These are phyloP conservation scores for Trichomonascus vanleenenianus DNA, from an alignment of 805 yeast genomes.

Conservation along the genomic window DNA sequence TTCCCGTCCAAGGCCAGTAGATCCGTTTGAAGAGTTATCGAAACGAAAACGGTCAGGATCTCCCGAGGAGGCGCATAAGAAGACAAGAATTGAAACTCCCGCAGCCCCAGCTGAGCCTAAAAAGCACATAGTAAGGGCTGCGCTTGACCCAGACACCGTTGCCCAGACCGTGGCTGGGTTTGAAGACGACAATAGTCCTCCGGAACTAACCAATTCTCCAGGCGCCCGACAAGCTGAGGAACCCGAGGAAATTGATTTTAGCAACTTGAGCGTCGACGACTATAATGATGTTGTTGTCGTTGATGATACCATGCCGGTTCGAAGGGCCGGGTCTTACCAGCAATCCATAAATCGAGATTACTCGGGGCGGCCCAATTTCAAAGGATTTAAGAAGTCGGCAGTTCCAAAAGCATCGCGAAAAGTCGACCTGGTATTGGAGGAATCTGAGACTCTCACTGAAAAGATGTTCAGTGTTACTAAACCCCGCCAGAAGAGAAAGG, in stretches of 20 bases:
- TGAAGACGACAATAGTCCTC: conserved; percentile 1
- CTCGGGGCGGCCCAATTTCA: conserved; percentile 16
- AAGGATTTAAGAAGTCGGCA: conserved; percentile 10
- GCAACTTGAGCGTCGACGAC: conserved; percentile 7
- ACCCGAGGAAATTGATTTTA: not conserved
- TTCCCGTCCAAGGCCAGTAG: no score
- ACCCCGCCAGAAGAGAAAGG: not conserved
- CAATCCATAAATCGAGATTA: not conserved
- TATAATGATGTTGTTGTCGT: conserved; percentile 12
- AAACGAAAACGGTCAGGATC: no score
- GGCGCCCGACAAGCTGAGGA: not conserved
- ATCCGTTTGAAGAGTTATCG: no score
- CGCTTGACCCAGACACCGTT: conserved; percentile 1
- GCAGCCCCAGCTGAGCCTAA: not conserved
- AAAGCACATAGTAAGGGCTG: not conserved
- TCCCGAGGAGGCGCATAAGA: no score
- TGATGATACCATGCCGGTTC: conserved; percentile 10
- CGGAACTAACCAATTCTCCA: not conserved
- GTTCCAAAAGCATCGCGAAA: no score
- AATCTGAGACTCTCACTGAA: no score
- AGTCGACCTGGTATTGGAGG: no score
- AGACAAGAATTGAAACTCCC: not conserved
- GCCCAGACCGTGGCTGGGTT: conserved; percentile 4
- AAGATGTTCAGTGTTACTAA: no score
- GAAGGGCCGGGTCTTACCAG: not conserved